Evolutionary conservation across 2,329 filamentous ascomycete species (phyloP).

Genomic region (Botrytis pseudocinerea): DNA sequence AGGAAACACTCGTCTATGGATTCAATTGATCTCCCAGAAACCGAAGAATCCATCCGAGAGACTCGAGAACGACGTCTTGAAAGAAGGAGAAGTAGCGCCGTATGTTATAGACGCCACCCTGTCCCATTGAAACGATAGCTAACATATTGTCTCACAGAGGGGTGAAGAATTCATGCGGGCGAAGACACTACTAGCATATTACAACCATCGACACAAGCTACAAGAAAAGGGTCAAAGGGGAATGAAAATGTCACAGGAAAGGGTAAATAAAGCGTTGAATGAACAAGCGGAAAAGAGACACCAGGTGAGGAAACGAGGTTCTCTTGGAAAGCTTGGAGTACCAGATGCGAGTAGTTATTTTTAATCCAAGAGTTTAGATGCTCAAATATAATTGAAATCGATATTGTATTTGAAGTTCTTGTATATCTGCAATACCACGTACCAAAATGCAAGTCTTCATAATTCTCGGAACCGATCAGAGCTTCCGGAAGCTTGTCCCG

Average conservation of each 20-base stretch:
- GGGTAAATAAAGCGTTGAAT: conserved; percentile 11
- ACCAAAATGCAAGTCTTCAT: neutral
- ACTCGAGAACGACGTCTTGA: neutral
- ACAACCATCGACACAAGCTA: conserved; percentile 17
- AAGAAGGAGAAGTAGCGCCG: neutral
- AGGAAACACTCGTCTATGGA: neutral
- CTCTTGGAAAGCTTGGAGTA: neutral
- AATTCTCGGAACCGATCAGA: neutral
- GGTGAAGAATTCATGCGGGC: conserved; percentile 15
- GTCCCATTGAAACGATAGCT: neutral
- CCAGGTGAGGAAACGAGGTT: neutral
- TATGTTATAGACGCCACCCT: neutral
- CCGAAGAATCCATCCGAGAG: conserved; percentile 2
- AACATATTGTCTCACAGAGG: neutral
- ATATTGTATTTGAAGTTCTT: neutral
- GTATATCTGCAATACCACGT: neutral
- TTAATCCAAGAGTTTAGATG: neutral
- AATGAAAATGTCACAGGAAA: conserved; percentile 8
- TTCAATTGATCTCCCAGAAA: neutral
- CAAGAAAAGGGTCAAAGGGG: neutral
- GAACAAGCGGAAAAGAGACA: conserved; percentile 10
- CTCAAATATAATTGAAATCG: neutral
- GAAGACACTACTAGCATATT: conserved; percentile 16
- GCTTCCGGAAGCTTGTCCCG: conserved; percentile 4
- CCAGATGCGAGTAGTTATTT: neutral